Base-by-base conservation (phyloP, 768 basidiomycete genomes). In the Artomyces pyxidatus region DNA sequence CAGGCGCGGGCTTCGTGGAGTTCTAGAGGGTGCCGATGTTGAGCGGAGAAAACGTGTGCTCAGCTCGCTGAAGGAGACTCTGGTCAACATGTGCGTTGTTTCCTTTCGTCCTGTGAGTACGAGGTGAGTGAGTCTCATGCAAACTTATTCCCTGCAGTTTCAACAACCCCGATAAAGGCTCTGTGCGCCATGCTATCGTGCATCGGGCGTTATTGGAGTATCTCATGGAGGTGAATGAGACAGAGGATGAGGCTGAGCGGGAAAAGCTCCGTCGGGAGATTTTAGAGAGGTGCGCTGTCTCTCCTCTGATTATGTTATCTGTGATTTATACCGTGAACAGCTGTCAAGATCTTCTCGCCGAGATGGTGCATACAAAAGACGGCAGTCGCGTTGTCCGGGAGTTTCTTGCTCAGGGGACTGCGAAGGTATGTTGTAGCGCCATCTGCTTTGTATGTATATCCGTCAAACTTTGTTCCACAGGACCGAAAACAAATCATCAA, bases 311-410 rank as follows among this genome's bases (percentile, higher is more conserved):
- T 14, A 23, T 12, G n/a, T 32, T 7, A 4, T 3, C 21, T 22
- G 41, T 28, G 16, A 22, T 44, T 40, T 50, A 52, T 26, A 26
- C 39, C 27, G 19, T 32, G 27, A 53, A 26, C 53, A 90, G 88
- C 44, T 88, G 86, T 57, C 82, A 89, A 54, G 92, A 95, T 37
- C 75, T 85, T 17, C 70, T 95, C 6, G 84, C 92, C 0, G 93
- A 96, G 61, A 88, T 95, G 76, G 89, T 93, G 0, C 93, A 97
- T 59, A 97, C 93, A 14, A 90, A 81, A 60, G 88, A 95, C 57
- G 93, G 93, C 17, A 88, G 89, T 50, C 80, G 88, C 19, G 82
- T 78, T 23, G 91, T 88, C 3, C 80, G 93, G 37, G 84, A 92
- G 53, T 88, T 96, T 63, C 73, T 95, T 30, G 88, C 84, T 0